These are phyloP conservation scores for Arthrinium puccinioides DNA, from an alignment of 2,329 filamentous ascomycete genomes.

Conservation along the genomic window DNA sequence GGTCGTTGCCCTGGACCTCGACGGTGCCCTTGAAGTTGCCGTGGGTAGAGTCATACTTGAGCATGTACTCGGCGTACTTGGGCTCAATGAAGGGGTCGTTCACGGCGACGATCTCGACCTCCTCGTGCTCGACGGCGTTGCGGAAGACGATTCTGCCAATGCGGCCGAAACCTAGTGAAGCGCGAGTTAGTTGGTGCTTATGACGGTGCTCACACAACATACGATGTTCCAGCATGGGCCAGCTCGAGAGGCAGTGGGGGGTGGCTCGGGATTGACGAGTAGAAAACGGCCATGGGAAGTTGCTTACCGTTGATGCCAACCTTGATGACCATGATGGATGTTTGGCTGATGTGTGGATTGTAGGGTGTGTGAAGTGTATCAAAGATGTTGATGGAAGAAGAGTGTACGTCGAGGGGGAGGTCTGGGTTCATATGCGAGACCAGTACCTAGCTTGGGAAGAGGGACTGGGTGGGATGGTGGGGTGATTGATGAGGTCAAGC, in stretches of 20 bases:
- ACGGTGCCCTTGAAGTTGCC: constrained; percentile 93
- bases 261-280: too few relatives aligned
- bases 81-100: constrained; percentile 99
- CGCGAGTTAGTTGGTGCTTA: too few relatives aligned
- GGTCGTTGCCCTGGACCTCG: constrained; percentile 60
- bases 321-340: constrained; percentile 49
- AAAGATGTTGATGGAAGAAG: not conserved
- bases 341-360: constrained; percentile 1
- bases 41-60: constrained; percentile 98
- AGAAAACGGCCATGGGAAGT: too few relatives aligned
- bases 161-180: constrained; percentile 98
- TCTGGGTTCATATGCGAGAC: not conserved
- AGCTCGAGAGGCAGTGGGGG: too few relatives aligned
- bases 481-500: constrained; percentile 3
- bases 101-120: constrained; percentile 90
- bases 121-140: constrained; percentile 85
- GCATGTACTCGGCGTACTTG: constrained; percentile 98
- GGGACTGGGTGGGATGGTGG: not conserved
- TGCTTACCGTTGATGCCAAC: constrained; percentile 98
- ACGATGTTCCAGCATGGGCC: too few relatives aligned
- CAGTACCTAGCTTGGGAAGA: not conserved
- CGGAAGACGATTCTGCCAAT: constrained; percentile 99
- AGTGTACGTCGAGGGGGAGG: not conserved
- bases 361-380: not conserved
- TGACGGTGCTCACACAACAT: too few relatives aligned